phyloP scores from a whole-genome alignment of 768 basidiomycete genomes.

The Clathrus columnatus region DNA sequence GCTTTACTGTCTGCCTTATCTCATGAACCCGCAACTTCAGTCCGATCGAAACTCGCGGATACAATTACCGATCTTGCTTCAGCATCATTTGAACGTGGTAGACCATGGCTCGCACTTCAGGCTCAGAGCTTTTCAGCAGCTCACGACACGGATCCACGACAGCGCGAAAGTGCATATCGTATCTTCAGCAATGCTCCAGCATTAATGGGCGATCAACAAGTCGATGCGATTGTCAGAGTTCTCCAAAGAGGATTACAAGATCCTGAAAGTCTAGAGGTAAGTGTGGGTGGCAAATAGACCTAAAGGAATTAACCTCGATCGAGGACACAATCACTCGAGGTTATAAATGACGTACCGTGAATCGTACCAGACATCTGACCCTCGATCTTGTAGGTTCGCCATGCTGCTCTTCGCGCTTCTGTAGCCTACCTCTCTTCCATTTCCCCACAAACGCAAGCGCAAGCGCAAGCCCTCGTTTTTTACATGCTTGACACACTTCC shows the following conservation, averaged over 20 bases:
- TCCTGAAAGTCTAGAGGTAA: conserved; percentile 50
- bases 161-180: conserved; percentile 55
- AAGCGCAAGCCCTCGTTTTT: conserved; percentile 50
- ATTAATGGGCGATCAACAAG: conserved; percentile 40
- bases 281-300: conserved; percentile 18
- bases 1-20: conserved; percentile 62
- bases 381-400: conserved; percentile 45
- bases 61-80: conserved; percentile 71
- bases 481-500: conserved; percentile 73
- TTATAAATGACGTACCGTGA: too few species aligned
- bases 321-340: not conserved
- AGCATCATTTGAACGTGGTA: conserved; percentile 61
- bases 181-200: conserved; percentile 62
- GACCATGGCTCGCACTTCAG: conserved; percentile 78
- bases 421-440: conserved; percentile 60
- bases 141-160: conserved; percentile 6
- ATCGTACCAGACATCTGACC: too few species aligned
- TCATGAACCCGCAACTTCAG: conserved; percentile 48
- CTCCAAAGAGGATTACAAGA: conserved; percentile 66
- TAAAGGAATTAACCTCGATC: not conserved
- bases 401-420: conserved; percentile 61
- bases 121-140: conserved; percentile 47
- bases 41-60: conserved; percentile 64
- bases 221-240: conserved; percentile 56
- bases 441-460: conserved; percentile 52